A percentile compares a stretch with the other conserved stretches of the same genome.
Conservation (phyloP, 1,284 basidiomycete genomes). For the Bjerkandera adusta region DNA sequence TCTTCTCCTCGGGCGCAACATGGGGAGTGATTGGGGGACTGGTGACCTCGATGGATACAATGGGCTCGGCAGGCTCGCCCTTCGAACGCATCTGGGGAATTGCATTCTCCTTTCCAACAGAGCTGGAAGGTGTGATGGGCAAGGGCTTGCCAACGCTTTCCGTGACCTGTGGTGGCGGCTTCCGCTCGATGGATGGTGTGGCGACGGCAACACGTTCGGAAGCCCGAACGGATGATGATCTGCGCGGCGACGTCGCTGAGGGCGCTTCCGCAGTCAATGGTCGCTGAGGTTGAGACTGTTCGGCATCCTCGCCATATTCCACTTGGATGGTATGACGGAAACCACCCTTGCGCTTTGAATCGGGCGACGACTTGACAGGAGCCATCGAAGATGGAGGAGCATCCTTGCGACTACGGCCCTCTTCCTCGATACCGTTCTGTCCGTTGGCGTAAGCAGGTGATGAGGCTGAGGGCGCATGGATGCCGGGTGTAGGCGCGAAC, state of each 20-base stretch:
- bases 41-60: conserved; percentile 45
- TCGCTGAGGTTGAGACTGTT: conserved; percentile 31
- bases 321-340: conserved; percentile 90
- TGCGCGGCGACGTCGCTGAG: conserved; percentile 6
- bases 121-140: conserved; percentile 20
- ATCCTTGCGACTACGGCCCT: conserved; percentile 18
- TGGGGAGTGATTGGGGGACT: conserved; percentile 44
- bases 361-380: conserved; percentile 31
- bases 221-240: conserved; percentile 29
- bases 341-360: conserved; percentile 37
- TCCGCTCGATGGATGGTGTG: not conserved
- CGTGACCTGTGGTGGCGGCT: conserved; percentile 6
- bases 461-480: conserved; percentile 13
- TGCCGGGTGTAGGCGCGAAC: conserved; percentile 38
- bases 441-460: not conserved
- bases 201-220: conserved; percentile 10
- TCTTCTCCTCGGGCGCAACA: conserved; percentile 33
- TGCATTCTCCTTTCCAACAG: conserved; percentile 13
- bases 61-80: conserved; percentile 27
- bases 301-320: conserved; percentile 61
- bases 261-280: conserved; percentile 20
- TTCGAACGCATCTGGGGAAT: conserved; percentile 4
- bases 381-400: conserved; percentile 24
- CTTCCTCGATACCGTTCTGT: conserved; percentile 11
- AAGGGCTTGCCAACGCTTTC: conserved; percentile 16